Evolutionary conservation across 129 eudicot genomes (phyloP), one percentile per base, ranked within the genome.

Genomic region (Helianthus tuberosus): DNA sequence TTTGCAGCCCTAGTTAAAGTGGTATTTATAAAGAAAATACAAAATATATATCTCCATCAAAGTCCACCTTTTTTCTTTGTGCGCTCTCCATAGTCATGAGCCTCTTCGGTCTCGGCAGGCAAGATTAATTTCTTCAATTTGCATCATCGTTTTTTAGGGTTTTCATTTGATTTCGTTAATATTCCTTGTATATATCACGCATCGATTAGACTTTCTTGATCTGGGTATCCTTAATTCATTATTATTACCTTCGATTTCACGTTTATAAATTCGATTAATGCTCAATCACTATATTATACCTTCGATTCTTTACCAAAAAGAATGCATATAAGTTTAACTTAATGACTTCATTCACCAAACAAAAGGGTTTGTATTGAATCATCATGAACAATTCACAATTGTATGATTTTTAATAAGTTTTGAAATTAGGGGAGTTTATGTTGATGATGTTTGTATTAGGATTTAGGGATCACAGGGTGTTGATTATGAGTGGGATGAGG

Each of bases 71-170:
- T 7, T 7, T 41, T 41, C 9, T 6, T 41, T 41, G 46, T 5
- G 46, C 46, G 46, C 46, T 39, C 48, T 35, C 74, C 32, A 4
- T 36, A 81, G 77, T 81, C 78, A 91, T 91, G 97, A 91, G 97
- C 85, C 96, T 91, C 75, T 91, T 91, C 74, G 97, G 97, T 48
- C 92, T 91, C 41, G 97, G 97, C 86, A 89, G 97, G 97, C 88
- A 75, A 73, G 79, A 13, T 43, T 1, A 9, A 11, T 12, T 46
- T 32, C 39, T 47, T 64, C 73, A 9, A 20, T 11, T 66, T 0
- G 17, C 44, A 48, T 61, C 59, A 66, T 57, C 2, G 12, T 5
- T 65, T 23, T 57, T 23, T 5, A 16, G 69, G 52, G 49, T 32
- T 59, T 73, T 13, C 44, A 29, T 67, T 29, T 29, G 35, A 29